A percentile compares a stretch with the other conserved stretches of the same genome.
Conservation (phyloP, 345 rosid genomes). For the Dovyalis caffra region DNA sequence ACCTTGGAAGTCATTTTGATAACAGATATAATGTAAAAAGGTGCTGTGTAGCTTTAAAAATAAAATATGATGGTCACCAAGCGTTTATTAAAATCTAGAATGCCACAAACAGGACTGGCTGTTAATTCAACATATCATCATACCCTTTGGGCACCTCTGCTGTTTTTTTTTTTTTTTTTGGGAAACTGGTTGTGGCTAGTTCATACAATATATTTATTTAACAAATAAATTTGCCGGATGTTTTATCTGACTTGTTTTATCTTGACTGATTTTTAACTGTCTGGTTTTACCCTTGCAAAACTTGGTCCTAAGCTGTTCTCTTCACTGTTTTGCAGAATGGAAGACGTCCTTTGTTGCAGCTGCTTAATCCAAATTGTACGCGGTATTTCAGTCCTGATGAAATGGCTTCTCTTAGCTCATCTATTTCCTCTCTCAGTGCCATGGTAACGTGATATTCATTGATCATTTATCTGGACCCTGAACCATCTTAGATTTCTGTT, state of each 20-base stretch:
- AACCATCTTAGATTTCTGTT: not conserved
- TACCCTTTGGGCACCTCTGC: not conserved
- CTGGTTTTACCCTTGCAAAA: not conserved
- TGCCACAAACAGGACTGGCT: not conserved
- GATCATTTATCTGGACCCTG: not conserved
- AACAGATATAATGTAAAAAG: not conserved
- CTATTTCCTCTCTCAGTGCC: conserved; percentile 58
- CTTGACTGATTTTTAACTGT: not conserved
- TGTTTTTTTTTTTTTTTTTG: too few species aligned
- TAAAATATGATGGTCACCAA: not conserved
- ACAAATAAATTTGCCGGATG: not conserved
- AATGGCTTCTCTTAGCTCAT: conserved; percentile 57
- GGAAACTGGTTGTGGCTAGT: not conserved
- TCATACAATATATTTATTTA: not conserved
- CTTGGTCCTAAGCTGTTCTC: conserved; percentile 3
- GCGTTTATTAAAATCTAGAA: not conserved
- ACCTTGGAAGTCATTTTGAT: not conserved
- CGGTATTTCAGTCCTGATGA: conserved; percentile 78
- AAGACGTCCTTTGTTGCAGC: conserved; percentile 71
- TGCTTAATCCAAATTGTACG: conserved; percentile 75
- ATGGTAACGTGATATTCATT: conserved; percentile 45
- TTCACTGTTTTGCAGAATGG: conserved; percentile 52
- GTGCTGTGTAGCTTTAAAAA: too few species aligned
- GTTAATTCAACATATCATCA: not conserved
- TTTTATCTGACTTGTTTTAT: not conserved